A percentile compares a stretch with the other conserved stretches of the same genome.
phyloP scores from a whole-genome alignment of 345 rosid genomes.

The Melaleuca quinquenervia region DNA sequence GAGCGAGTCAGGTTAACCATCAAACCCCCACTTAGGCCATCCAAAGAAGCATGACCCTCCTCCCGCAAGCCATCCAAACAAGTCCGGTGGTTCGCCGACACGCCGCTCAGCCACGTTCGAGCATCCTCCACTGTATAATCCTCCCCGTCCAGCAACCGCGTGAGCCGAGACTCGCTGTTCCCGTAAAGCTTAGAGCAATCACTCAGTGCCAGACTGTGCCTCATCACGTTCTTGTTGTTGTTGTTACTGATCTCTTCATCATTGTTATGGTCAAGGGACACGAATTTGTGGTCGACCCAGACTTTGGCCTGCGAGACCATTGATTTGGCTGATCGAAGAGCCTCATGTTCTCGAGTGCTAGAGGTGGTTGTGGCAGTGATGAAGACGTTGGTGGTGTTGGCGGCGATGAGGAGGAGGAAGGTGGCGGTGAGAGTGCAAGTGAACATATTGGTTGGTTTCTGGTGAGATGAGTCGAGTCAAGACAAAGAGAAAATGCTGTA shows the following conservation, averaged over 20 bases:
- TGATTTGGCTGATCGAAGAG: not conserved
- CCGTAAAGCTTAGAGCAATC: conserved; percentile 47
- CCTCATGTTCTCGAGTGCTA: not conserved
- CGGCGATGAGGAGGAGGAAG: not conserved
- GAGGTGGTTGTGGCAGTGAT: not conserved
- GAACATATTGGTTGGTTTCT: not conserved
- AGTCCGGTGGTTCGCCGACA: conserved; percentile 38
- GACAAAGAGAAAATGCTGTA: not conserved
- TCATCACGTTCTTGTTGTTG: not conserved
- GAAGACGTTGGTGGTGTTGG: not conserved
- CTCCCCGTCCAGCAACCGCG: conserved; percentile 11
- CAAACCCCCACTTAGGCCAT: not conserved
- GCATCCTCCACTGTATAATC: conserved; percentile 31
- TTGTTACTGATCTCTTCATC: not conserved
- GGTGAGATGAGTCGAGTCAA: not conserved
- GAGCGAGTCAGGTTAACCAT: not conserved
- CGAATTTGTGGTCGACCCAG: not conserved
- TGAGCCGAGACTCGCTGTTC: conserved; percentile 39
- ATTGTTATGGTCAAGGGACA: not conserved
- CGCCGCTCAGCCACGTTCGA: conserved; percentile 49
- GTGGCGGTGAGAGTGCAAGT: not conserved
- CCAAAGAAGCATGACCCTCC: not conserved
- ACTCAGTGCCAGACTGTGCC: conserved; percentile 5
- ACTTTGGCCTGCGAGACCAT: not conserved
- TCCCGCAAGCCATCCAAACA: conserved; percentile 48